These are phyloP conservation scores for Asterionellopsis glacialis DNA, from an alignment of 108 stramenopile genomes.

Conservation along the genomic window DNA sequence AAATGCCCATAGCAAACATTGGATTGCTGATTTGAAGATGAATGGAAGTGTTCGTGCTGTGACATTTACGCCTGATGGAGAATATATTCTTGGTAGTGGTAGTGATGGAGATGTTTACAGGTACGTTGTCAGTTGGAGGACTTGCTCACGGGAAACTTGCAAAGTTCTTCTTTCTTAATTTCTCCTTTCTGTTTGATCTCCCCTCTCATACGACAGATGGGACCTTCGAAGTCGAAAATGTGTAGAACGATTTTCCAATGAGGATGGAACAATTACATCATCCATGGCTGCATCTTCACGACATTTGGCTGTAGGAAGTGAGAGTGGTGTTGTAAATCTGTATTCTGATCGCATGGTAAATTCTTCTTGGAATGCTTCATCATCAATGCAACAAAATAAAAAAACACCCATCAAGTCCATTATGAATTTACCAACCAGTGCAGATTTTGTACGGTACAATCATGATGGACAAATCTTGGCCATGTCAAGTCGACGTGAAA, in stretches of 20 bases:
- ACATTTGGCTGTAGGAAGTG: slow-evolving; percentile 86
- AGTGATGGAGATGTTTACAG: slow-evolving; percentile 92
- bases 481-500: slow-evolving; percentile 79
- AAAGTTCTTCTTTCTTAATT: background rate
- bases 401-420: slow-evolving; percentile 80
- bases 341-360: slow-evolving; percentile 38
- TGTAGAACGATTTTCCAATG: slow-evolving; percentile 83
- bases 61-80: slow-evolving; percentile 78
- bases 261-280: slow-evolving; percentile 87
- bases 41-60: slow-evolving; percentile 86
- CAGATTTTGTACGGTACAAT: slow-evolving; percentile 81
- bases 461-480: slow-evolving; percentile 90
- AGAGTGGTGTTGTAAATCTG: slow-evolving; percentile 94
- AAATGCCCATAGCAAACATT: slow-evolving; percentile 73
- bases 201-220: slow-evolving; percentile 42
- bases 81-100: slow-evolving; percentile 82
- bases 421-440: slow-evolving; percentile 89
- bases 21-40: slow-evolving; percentile 88
- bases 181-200: background rate
- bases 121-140: slow-evolving; percentile 18
- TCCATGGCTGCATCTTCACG: slow-evolving; percentile 57
- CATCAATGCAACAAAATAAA: slow-evolving; percentile 1
- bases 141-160: background rate
- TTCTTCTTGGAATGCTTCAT: slow-evolving; percentile 5
- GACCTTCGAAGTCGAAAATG: slow-evolving; percentile 75